Evolutionary conservation across 2,329 filamentous ascomycete genomes (phyloP), one percentile per base, ranked within the genome.

Genomic region (Akanthomyces lecanii): DNA sequence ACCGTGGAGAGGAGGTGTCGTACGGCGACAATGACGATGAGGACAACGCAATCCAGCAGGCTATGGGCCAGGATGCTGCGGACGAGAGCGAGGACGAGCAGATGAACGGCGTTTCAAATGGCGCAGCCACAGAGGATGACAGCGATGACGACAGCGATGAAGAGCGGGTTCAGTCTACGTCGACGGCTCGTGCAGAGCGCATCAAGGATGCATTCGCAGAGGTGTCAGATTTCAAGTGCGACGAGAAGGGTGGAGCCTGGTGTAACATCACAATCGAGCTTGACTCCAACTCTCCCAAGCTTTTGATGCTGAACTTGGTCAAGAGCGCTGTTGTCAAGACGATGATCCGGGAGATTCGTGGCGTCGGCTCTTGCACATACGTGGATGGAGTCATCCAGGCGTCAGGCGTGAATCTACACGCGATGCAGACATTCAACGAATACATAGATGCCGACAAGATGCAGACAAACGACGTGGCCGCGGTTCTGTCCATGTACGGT

Each of bases 1-100:
- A 96, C 73, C 88, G 90, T 47, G 81, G 84, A 59, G 90, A 97
- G 75, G 90, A 89, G 36, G 88, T 94, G 2, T 95, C 92, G 16
- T 98, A 97, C 69, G 94, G 92, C 45, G 91, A 89, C 40, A 96
- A 96, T 53, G 95, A 98, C 71, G 93, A 97, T 5, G 94, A 94
- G 4, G 95, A 98, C 71, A 85, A 91, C 67, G 87, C 84, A 42
- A 86, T 96, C 61, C 87, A 89, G 69, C 79, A 80, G 59, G 82
- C 84, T 63, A 83, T 89, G 70, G 83, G 85, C 62, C 80, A 79
- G 38, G 83, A 81, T 8, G 82, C 80, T 2, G 85, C 86, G 23
- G 82, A 82, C 2, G 83, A 85, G 8, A 57, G 65, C 56, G 81
- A 86, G 42, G 86, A 89, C 21, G 74, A 76, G 30, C 30, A 48